Evolutionary conservation across 1,284 basidiomycete genomes (phyloP).

Genomic region (Melampsora abietis-canadensis): DNA sequence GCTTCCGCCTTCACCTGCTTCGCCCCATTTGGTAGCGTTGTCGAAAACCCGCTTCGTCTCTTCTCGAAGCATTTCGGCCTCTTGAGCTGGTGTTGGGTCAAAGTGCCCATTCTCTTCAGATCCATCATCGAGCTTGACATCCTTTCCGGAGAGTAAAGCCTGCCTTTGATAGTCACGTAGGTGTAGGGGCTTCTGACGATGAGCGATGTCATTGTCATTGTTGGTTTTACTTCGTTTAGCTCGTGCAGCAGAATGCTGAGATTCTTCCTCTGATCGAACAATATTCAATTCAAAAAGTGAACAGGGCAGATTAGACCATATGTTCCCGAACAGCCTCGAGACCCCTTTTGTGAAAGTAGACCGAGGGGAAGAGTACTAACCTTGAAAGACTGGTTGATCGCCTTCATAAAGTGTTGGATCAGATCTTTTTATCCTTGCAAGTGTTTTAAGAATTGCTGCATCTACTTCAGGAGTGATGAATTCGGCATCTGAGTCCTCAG

Average conservation of each 20-base stretch:
- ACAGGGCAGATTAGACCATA: no score
- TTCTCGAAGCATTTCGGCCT: constrained; percentile 69
- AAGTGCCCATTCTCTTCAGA: constrained; percentile 37
- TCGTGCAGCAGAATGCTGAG: constrained; percentile 49
- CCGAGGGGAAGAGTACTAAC: constrained; percentile 55
- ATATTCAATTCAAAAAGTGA: neutral
- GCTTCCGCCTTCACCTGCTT: constrained; percentile 59
- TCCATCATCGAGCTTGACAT: constrained; percentile 41
- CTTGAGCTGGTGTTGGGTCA: constrained; percentile 68
- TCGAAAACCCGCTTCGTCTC: constrained; percentile 80
- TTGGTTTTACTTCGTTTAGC: constrained; percentile 48
- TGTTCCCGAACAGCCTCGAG: no score
- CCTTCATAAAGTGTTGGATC: constrained; percentile 80
- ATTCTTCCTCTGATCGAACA: constrained; percentile 50
- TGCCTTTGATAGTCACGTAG: constrained; percentile 57
- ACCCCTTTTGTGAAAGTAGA: neutral
- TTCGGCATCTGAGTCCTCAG: constrained; percentile 91
- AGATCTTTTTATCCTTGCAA: constrained; percentile 76
- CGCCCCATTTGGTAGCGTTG: constrained; percentile 58
- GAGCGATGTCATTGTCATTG: constrained; percentile 56
- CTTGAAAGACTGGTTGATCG: constrained; percentile 69
- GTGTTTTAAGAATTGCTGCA: constrained; percentile 86
- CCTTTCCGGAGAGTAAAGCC: constrained; percentile 52
- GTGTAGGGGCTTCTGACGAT: constrained; percentile 53
- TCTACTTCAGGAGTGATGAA: constrained; percentile 91